Percentiles rank a stretch among this genome's conserved stretches.
Conservation (phyloP, 208 protist genomes). For the Blechomonas ayalai region DNA sequence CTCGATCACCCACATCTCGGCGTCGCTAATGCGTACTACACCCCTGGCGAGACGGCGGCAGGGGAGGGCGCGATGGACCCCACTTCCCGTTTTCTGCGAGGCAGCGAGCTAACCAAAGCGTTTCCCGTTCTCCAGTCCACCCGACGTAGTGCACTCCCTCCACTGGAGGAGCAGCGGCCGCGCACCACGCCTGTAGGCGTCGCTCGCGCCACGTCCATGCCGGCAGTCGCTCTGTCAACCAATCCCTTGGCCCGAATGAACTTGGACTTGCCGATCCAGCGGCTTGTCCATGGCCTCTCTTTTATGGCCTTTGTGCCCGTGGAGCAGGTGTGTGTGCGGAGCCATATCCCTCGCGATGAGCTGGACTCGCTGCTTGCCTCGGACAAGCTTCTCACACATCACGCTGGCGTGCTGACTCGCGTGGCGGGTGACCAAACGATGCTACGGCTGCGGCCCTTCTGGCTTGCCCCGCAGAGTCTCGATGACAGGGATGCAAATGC, state of each 20-base stretch:
- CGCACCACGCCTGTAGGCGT: too few species aligned
- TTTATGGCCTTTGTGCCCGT: constrained; percentile 7
- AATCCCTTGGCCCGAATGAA: too few species aligned
- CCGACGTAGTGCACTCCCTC: neutral
- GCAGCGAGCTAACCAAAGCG: constrained; percentile 12
- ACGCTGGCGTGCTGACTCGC: neutral
- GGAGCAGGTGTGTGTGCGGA: neutral
- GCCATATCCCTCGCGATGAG: neutral
- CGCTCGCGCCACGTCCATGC: too few species aligned
- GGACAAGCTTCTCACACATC: constrained; percentile 10
- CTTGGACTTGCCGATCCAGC: neutral
- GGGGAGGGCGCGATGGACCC: neutral
- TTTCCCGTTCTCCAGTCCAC: constrained; percentile 22
- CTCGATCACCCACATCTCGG: constrained; percentile 38
- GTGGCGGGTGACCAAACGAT: neutral
- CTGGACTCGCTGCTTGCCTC: neutral
- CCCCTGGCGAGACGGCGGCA: neutral
- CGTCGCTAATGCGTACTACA: constrained; percentile 45
- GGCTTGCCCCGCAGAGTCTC: constrained; percentile 48
- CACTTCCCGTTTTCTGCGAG: constrained; percentile 7
- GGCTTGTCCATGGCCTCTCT: neutral
- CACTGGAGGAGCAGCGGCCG: neutral
- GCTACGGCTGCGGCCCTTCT: constrained; percentile 65
- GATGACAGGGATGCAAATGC: constrained; percentile 18
- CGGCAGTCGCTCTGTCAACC: too few species aligned